Evolutionary conservation across 257 asterid species (phyloP).

Genomic region (Perilla frutescens): DNA sequence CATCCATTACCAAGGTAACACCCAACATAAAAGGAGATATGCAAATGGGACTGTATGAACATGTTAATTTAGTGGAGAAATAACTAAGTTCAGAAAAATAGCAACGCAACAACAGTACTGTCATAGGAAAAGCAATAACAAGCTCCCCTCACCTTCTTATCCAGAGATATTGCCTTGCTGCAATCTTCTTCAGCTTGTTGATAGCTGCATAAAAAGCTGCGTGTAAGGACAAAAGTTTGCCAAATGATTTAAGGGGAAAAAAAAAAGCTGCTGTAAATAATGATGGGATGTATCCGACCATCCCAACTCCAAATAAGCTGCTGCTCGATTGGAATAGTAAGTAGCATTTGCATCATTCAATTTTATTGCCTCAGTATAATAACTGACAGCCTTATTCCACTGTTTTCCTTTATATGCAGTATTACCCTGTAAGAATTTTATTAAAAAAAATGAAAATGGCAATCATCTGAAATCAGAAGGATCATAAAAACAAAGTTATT

Average conservation of each 20-base stretch:
- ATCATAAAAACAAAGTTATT: not conserved
- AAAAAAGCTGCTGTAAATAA: slow-evolving; percentile 20
- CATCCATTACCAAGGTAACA: not conserved
- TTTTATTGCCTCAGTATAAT: slow-evolving; percentile 83
- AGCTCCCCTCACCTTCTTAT: slow-evolving; percentile 72
- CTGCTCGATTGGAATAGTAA: slow-evolving; percentile 90
- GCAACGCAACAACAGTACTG: not conserved
- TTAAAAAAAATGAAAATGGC: not conserved
- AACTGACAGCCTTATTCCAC: slow-evolving; percentile 90
- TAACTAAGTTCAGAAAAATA: not conserved
- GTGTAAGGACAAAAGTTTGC: not conserved
- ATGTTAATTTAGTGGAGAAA: slow-evolving; percentile 2
- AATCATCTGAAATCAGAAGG: not conserved
- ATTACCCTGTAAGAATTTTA: slow-evolving; percentile 69
- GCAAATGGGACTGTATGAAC: slow-evolving; percentile 2
- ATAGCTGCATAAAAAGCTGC: slow-evolving; percentile 56
- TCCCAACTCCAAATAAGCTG: slow-evolving; percentile 95
- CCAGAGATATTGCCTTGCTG: slow-evolving; percentile 76
- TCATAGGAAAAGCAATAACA: not conserved
- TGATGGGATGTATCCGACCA: slow-evolving; percentile 53
- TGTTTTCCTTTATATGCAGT: slow-evolving; percentile 86
- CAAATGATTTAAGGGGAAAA: not conserved
- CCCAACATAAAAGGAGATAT: slow-evolving; percentile 22
- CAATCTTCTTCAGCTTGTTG: slow-evolving; percentile 91
- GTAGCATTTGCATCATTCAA: slow-evolving; percentile 69